Conservation (phyloP, 78 protist genomes). For the Mantamonas sphyraenae region DNA sequence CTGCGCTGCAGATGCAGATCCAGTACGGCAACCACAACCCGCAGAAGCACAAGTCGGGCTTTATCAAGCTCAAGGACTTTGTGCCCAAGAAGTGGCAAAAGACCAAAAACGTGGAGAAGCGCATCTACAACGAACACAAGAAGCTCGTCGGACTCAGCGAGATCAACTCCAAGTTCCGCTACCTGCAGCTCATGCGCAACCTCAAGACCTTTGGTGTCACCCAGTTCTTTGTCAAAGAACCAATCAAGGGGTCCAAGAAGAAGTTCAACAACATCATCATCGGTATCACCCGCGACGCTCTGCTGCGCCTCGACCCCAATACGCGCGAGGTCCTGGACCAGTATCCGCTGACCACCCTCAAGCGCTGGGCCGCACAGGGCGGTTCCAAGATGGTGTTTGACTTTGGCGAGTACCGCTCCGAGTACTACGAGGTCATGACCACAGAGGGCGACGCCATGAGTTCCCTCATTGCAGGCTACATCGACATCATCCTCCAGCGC, state of each 20-base stretch:
- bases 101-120: constrained; percentile 48
- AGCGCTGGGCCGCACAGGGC: constrained; percentile 81
- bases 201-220: constrained; percentile 80
- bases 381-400: constrained; percentile 69
- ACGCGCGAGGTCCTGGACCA: constrained; percentile 57
- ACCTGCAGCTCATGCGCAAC: constrained; percentile 63
- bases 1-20: constrained; percentile 61
- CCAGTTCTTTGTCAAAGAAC: constrained; percentile 51
- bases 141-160: constrained; percentile 59
- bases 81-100: constrained; percentile 52
- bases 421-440: constrained; percentile 56
- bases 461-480: constrained; percentile 65
- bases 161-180: constrained; percentile 62
- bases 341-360: constrained; percentile 49
- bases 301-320: constrained; percentile 60
- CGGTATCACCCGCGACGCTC: constrained; percentile 68
- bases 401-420: constrained; percentile 67
- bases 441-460: constrained; percentile 70
- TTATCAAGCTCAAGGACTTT: constrained; percentile 22
- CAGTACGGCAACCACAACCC: constrained; percentile 60
- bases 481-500: constrained; percentile 66
- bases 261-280: not conserved
- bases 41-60: constrained; percentile 21
- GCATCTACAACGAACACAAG: constrained; percentile 52
- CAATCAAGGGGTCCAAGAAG: constrained; percentile 7